Evolutionary conservation across 2,329 filamentous ascomycete species (phyloP), one percentile per base, ranked within the genome.

Genomic region (Rosellinia necatrix): DNA sequence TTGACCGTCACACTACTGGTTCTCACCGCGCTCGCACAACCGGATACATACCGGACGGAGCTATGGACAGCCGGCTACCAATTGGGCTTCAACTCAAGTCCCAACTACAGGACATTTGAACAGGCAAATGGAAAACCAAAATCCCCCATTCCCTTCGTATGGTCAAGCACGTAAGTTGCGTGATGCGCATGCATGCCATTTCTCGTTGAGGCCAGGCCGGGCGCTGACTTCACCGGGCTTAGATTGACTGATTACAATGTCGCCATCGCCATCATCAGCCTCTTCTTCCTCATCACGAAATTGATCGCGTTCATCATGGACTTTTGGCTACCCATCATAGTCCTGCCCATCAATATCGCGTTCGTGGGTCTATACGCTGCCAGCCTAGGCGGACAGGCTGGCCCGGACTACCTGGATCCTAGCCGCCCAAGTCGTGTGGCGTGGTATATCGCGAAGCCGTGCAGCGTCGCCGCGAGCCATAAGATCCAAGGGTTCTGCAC

Each of bases 211-310:
- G 15, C 42, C 13, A 13, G 54, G 46, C 42, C 13, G 12, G 54
- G 46, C 10, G 51, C 61, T 66, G 50, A 68, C 58, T 37, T 41
- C 10, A 9, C 25, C 5, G 32, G 43, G n/a, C 24, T 25, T 68
- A 92, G 89, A 53, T 77, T 91, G 60, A 91, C 89, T 43, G 79
- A 87, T 64, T 91, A 83, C 75, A 91, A 92, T 68, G 84, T 92
- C 64, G 87, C 87, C 68, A 87, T 92, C 64, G 88, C 88, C 32
- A 82, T 93, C 62, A 77, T 91, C 50, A 86, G 85, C 55, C 87
- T 90, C 71, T 93, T 93, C 76, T 79, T 91, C 70, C 81, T 91
- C 59, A 80, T 92, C 40, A 77, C 81, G 71, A 92, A 91, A 76
- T 78, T 83, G 61, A 83, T 88, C 59, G 79, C 83, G 66, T 86